Evolutionary conservation across 2,329 filamentous ascomycete species (phyloP), one percentile per base, ranked within the genome.

Genomic region (Apiospora koreana): DNA sequence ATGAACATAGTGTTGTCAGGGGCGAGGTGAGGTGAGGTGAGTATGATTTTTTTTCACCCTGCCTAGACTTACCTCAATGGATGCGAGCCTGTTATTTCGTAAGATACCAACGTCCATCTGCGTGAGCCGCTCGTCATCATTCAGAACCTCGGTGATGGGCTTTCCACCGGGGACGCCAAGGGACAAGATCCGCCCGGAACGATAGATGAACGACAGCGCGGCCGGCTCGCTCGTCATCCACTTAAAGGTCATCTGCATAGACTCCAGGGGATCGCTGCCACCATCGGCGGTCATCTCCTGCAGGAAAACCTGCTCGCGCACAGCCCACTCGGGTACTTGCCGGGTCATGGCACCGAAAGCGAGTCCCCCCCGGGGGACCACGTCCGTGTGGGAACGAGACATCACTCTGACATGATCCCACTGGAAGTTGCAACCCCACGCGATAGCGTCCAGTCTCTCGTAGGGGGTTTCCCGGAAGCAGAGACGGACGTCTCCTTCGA

Each of bases 381-480:
- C 21, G 9, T 66, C 41, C 42, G 46, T 4, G 18, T 54, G 41
- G 23, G 69, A 71, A 10, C 70, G 68, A 8, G 70, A 41, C 35
- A 65, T 71, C 3, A 71, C 68, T n/a, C 73, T 64, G 45, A 74
- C 74, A 46, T 74, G 74, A 62, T 75, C 74, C 71, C 70, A 73
- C 69, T 73, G 48, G 42, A 73, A 62, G 46, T 73, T 74, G 64
- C 41, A 74, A 1, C 69, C 73, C 75, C 75, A 76, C 9, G 73
- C 18, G 45, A 76, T 72, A 5, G 68, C 72, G 31, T 48, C 74
- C 5, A 76, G 42, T n/a, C 70, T 48, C 68, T 76, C 71, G 62
- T 73, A 74, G 1, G 67, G 69, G n/a, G 72, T 75, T 38, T 74
- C 74, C 50, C 72, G 68, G 43, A 74, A 74, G 18, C 69, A 38